phyloP scores from a whole-genome alignment of 345 rosid species.

The Mallotus nudiflorus region DNA sequence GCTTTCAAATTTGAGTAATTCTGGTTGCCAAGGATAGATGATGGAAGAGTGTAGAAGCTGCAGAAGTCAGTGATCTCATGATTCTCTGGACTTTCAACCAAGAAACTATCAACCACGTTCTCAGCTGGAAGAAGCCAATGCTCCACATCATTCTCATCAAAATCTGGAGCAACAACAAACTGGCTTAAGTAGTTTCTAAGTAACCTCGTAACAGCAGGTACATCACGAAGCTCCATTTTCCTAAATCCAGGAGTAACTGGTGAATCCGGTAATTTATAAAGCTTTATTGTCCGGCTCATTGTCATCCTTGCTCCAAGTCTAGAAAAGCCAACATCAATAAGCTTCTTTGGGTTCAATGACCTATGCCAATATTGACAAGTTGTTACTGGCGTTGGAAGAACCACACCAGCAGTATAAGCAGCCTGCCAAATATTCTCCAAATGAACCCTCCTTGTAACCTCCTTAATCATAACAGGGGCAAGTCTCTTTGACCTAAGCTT shows the following conservation, averaged over 20 bases:
- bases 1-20: slow-evolving; percentile 74
- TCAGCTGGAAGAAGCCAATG: slow-evolving; percentile 92
- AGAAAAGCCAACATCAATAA: slow-evolving; percentile 93
- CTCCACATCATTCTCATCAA: slow-evolving; percentile 81
- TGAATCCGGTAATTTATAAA: slow-evolving; percentile 78
- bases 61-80: slow-evolving; percentile 90
- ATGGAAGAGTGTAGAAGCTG: slow-evolving; percentile 95
- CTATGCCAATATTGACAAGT: slow-evolving; percentile 98
- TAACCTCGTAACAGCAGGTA: slow-evolving; percentile 82
- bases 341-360: slow-evolving; percentile 94
- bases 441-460: slow-evolving; percentile 89
- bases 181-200: slow-evolving; percentile 68
- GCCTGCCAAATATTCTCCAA: slow-evolving; percentile 97
- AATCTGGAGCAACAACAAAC: slow-evolving; percentile 83
- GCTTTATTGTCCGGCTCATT: slow-evolving; percentile 91
- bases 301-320: slow-evolving; percentile 94
- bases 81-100: slow-evolving; percentile 84
- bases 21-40: slow-evolving; percentile 85
- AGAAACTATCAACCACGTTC: slow-evolving; percentile 73
- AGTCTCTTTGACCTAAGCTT: slow-evolving; percentile 92
- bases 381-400: slow-evolving; percentile 87
- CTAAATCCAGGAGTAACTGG: slow-evolving; percentile 82
- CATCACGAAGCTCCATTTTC: slow-evolving; percentile 80
- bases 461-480: slow-evolving; percentile 97
- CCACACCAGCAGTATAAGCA: slow-evolving; percentile 88